These are phyloP conservation scores for Blepharisma stoltei DNA, from an alignment of 73 alveolate species.

Conservation along the genomic window DNA sequence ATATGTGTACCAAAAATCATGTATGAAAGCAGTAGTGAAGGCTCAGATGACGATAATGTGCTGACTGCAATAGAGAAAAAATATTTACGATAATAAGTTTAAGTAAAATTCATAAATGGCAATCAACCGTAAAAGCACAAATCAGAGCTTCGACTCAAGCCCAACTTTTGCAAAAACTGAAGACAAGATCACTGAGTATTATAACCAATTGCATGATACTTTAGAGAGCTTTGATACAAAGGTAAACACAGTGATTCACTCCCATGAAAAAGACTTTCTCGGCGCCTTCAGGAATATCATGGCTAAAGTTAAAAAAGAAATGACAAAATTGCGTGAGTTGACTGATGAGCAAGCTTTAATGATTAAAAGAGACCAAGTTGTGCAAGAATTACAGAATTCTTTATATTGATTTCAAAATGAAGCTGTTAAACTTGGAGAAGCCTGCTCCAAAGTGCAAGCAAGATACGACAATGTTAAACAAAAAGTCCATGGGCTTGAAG, in stretches of 20 bases:
- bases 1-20: slow-evolving; percentile 23
- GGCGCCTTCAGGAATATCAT: slow-evolving; percentile 25
- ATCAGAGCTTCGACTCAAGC: too few species aligned
- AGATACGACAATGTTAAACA: not conserved
- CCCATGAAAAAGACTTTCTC: slow-evolving; percentile 28
- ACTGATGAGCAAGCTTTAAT: slow-evolving; percentile 24
- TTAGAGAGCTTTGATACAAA: not conserved
- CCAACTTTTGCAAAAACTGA: not conserved
- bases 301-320: slow-evolving; percentile 6
- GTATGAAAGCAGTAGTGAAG: slow-evolving; percentile 14
- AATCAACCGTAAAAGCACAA: too few species aligned
- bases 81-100: not conserved
- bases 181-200: not conserved
- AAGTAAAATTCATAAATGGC: too few species aligned
- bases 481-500: slow-evolving; percentile 6
- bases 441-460: slow-evolving; percentile 18
- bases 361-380: not conserved
- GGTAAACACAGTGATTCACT: not conserved
- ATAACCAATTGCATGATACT: not conserved
- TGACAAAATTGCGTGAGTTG: slow-evolving; percentile 6
- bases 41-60: slow-evolving; percentile 2
- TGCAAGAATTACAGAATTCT: not conserved
- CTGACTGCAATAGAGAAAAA: not conserved
- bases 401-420: slow-evolving; percentile 11
- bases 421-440: slow-evolving; percentile 27